Evolutionary conservation across 1,284 basidiomycete species (phyloP), one percentile per base, ranked within the genome.

Genomic region (Chalciporus sp.): DNA sequence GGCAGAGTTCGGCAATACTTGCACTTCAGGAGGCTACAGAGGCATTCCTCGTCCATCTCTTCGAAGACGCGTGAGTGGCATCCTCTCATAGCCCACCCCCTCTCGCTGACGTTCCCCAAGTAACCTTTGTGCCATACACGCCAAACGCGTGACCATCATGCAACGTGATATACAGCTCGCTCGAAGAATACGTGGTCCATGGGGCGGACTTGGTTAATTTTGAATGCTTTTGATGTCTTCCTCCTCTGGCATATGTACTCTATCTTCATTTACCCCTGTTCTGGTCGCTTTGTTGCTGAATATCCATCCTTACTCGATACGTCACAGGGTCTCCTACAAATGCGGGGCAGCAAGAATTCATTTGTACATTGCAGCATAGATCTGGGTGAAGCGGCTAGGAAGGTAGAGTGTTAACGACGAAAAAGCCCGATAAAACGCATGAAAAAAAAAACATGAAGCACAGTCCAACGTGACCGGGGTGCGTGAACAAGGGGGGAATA

Each of bases 61-160:
- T 98, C 61, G 95, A 98, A 74, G 95, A 98, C 73, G 92, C 95
- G 90, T 96, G 71, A 77, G 94, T 89, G 19, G 20, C 23, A 17
- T 33, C 31, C 12, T 31, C 28, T 43, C 45, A 26, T 29, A 16
- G 7, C 33, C 33, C 1, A 12, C 27, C 42, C 27, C 40, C 47
- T 49, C 46, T 48, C 23, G 45, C 50, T 58, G 42, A 51, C 41
- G 40, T 53, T 40, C 39, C 17, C 12, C 14, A 46, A 94, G 90
- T 45, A 98, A 98, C 72, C 75, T 98, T 43, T 97, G 95, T 68
- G 95, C 97, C 5, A 92, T 99, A 59, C 97, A 99, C 70, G 96
- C 97, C 27, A 98, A 97, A 74, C 90, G 96, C 66, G 97, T 99
- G 12, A 99, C 97, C 7, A 90, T 99, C 66, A 98, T 98, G 95